A percentile compares a stretch with the other conserved stretches of the same genome.
Evolutionary conservation across 169 alveolate species (phyloP).

Genomic region (Theileria equi): DNA sequence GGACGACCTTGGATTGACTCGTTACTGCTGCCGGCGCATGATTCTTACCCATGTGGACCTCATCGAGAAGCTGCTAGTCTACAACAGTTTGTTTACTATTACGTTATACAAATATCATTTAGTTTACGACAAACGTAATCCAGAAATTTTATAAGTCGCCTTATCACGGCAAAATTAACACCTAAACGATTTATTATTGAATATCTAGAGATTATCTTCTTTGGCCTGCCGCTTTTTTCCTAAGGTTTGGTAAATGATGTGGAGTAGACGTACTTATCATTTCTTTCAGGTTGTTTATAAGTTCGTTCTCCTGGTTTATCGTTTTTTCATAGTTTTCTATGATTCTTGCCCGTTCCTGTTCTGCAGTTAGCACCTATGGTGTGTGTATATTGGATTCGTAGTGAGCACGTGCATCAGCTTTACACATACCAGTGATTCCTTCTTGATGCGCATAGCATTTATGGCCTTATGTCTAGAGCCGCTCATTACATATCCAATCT

Average conservation of each 20-base stretch:
- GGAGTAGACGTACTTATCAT: slow-evolving; percentile 48
- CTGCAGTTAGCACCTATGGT: slow-evolving; percentile 71
- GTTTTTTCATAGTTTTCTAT: slow-evolving; percentile 77
- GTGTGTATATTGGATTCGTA: slow-evolving; percentile 83
- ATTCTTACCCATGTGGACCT: slow-evolving; percentile 97
- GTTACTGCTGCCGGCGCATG: slow-evolving; percentile 92
- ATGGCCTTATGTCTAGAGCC: slow-evolving; percentile 77
- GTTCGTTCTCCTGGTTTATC: slow-evolving; percentile 73
- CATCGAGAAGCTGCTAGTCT: slow-evolving; percentile 93
- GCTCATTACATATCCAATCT: slow-evolving; percentile 90
- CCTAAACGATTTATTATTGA: not conserved
- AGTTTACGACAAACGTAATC: slow-evolving; percentile 67
- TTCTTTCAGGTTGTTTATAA: slow-evolving; percentile 76
- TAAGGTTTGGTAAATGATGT: slow-evolving; percentile 1
- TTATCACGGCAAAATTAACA: not conserved
- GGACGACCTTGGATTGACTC: slow-evolving; percentile 88
- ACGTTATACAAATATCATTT: not conserved
- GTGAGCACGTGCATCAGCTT: slow-evolving; percentile 84
- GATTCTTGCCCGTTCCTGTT: slow-evolving; percentile 79
- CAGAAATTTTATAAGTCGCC: slow-evolving; percentile 7
- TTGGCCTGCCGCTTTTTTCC: slow-evolving; percentile 10
- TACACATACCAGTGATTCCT: slow-evolving; percentile 30
- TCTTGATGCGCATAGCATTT: slow-evolving; percentile 21
- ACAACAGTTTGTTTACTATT: slow-evolving; percentile 81
- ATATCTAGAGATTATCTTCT: slow-evolving; percentile 57